Evolutionary conservation across 2,329 filamentous ascomycete genomes (phyloP).

Genomic region (Nakataea oryzae): DNA sequence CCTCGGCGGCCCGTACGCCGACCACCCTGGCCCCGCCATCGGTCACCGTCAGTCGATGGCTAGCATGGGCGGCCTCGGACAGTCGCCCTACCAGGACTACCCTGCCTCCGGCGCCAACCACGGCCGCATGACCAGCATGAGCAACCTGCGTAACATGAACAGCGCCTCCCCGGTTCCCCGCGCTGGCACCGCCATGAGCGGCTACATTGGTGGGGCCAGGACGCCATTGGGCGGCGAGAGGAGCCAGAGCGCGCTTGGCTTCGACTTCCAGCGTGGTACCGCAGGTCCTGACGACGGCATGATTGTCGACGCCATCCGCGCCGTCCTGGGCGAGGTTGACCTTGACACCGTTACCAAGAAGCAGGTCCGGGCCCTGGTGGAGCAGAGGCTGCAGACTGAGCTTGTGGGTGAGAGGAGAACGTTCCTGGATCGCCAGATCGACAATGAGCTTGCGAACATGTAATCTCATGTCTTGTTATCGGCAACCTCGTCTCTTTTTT

Average conservation of each 20-base stretch:
- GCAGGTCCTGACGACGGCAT: conserved; percentile 65
- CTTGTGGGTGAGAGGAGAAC: conserved; percentile 74
- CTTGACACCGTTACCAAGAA: conserved; percentile 98
- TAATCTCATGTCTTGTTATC: conserved; percentile 30
- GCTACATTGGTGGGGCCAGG: conserved; percentile 35
- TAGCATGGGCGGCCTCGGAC: conserved; percentile 42
- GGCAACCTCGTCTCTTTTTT: background rate
- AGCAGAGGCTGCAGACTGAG: conserved; percentile 87
- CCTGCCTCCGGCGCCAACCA: background rate
- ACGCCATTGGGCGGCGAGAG: conserved; percentile 29
- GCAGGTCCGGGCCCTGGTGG: conserved; percentile 81
- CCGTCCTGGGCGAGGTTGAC: conserved; percentile 78
- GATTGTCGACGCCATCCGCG: conserved; percentile 77
- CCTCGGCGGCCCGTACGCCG: conserved; percentile 33
- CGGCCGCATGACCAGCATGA: conserved; percentile 42
- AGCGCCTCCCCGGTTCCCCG: conserved; percentile 33
- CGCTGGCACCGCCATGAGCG: conserved; percentile 31
- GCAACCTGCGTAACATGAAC: conserved; percentile 40
- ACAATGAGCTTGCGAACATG: conserved; percentile 89
- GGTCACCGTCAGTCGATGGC: conserved; percentile 61
- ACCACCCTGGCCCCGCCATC: conserved; percentile 34
- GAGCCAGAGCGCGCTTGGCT: conserved; percentile 40
- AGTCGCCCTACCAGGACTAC: conserved; percentile 26
- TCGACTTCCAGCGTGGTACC: conserved; percentile 49
- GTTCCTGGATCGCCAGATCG: conserved; percentile 89